A percentile compares a stretch with the other conserved stretches of the same genome.
Conservation (phyloP, 495 filamentous ascomycete species). For the Monascus purpureus region DNA sequence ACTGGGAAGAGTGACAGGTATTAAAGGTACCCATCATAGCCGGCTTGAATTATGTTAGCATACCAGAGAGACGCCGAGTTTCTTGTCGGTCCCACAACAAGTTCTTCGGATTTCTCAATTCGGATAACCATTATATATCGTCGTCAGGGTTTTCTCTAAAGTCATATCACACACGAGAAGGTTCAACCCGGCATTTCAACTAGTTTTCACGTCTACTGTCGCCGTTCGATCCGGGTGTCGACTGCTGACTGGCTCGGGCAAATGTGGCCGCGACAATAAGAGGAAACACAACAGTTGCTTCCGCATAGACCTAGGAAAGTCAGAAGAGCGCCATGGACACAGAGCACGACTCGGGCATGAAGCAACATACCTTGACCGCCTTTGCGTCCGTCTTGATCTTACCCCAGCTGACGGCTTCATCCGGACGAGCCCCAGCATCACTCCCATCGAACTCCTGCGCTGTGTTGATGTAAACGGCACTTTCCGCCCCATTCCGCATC, state of each 20-base stretch:
- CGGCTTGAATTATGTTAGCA: too few relatives aligned
- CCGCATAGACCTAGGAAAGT: conserved; percentile 56
- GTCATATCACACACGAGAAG: too few relatives aligned
- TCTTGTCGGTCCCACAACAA: too few relatives aligned
- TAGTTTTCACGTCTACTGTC: not conserved
- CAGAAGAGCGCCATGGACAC: not conserved
- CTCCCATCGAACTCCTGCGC: conserved; percentile 94
- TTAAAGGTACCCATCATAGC: too few relatives aligned
- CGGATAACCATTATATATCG: too few relatives aligned
- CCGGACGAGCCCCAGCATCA: conserved; percentile 88
- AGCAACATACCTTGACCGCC: conserved; percentile 59
- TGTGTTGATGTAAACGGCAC: conserved; percentile 93
- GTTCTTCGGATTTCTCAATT: too few relatives aligned
- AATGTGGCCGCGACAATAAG: conserved; percentile 93
- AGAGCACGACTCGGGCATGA: not conserved
- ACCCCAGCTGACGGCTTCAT: conserved; percentile 96
- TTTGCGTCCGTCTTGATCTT: conserved; percentile 84
- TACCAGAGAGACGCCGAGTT: too few relatives aligned
- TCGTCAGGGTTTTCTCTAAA: too few relatives aligned
- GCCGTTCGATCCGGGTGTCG: conserved; percentile 3
- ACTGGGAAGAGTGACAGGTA: too few relatives aligned
- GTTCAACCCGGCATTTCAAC: too few relatives aligned
- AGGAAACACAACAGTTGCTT: conserved; percentile 85
- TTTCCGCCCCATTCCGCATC: conserved; percentile 94
- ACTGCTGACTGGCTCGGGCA: conserved; percentile 29